Conservation (phyloP, 2,329 filamentous ascomycete genomes). For the Cladosporium oxysporum region DNA sequence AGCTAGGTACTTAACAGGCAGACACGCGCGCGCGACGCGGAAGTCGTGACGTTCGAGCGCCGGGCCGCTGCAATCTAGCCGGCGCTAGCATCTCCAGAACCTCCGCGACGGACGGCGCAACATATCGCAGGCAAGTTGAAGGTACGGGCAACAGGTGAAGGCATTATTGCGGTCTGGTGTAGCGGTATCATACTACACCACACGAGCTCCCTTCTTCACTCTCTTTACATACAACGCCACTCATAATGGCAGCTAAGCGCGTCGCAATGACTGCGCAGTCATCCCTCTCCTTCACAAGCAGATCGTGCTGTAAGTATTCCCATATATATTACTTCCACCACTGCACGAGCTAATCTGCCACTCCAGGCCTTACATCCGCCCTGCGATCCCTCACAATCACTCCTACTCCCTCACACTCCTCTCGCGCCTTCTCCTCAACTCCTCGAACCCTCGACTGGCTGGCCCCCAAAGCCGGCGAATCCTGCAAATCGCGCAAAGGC, state of each 20-base stretch:
- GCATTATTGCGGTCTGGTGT: background rate
- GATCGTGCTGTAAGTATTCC: slow-evolving; percentile 32
- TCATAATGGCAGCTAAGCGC: slow-evolving; percentile 15
- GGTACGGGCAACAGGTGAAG: background rate
- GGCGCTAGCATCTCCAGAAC: slow-evolving; percentile 8
- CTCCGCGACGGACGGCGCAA: slow-evolving; percentile 11
- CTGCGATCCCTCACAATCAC: slow-evolving; percentile 30
- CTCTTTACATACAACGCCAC: background rate
- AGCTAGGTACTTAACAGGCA: background rate
- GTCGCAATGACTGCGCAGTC: slow-evolving; percentile 20
- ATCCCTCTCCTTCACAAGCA: slow-evolving; percentile 31
- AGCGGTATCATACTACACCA: background rate
- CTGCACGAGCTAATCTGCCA: slow-evolving; percentile 18
- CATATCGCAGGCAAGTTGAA: slow-evolving; percentile 4
- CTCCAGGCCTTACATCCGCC: slow-evolving; percentile 42
- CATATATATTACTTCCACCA: background rate
- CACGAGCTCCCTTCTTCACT: background rate
- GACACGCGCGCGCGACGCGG: slow-evolving; percentile 13
- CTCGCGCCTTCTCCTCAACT: slow-evolving; percentile 34
- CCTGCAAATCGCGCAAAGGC: slow-evolving; percentile 86
- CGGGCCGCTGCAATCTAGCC: background rate
- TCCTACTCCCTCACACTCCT: slow-evolving; percentile 23
- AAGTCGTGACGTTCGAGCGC: slow-evolving; percentile 7
- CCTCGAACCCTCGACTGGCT: slow-evolving; percentile 67
- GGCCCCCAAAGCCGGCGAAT: slow-evolving; percentile 74